Conservation (phyloP, 176 grass and related monocot genomes). For the Triticum aestivum region DNA sequence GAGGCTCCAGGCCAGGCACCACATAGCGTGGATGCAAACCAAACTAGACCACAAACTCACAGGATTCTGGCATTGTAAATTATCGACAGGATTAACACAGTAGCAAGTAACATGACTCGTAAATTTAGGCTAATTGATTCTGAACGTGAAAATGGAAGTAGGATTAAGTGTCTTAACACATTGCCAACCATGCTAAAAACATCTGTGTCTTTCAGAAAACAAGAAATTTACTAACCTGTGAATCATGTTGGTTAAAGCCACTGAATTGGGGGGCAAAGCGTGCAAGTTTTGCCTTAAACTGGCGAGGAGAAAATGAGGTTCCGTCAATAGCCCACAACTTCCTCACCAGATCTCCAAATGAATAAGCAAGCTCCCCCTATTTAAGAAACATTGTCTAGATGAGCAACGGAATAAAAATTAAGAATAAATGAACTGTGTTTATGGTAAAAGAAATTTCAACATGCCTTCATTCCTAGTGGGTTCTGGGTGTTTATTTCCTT, state of each 20-base stretch:
- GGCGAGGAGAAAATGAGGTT: conserved; percentile 59
- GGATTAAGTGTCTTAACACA: conserved; percentile 21
- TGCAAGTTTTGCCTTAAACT: conserved; percentile 80
- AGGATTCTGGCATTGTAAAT: background rate
- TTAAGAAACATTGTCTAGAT: conserved; percentile 28
- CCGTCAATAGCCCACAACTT: conserved; percentile 79
- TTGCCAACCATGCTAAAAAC: background rate
- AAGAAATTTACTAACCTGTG: conserved; percentile 57
- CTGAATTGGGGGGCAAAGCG: conserved; percentile 90
- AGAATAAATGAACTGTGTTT: conserved; percentile 16
- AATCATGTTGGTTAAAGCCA: conserved; percentile 98
- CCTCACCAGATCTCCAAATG: conserved; percentile 96
- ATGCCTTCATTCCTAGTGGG: conserved; percentile 77
- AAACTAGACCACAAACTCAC: background rate
- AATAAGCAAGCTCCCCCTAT: conserved; percentile 81
- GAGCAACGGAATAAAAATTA: conserved; percentile 15
- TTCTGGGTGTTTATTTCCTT: conserved; percentile 84
- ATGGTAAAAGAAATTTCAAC: conserved; percentile 25
- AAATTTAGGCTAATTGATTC: background rate
- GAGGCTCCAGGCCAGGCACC: background rate
- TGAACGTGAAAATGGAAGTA: background rate
- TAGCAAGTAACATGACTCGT: background rate
- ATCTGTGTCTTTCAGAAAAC: background rate
- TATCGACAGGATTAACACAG: background rate
- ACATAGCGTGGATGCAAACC: background rate